Base-by-base conservation (phyloP, 2,329 filamentous ascomycete species). In the Lecanicillium sp. region DNA sequence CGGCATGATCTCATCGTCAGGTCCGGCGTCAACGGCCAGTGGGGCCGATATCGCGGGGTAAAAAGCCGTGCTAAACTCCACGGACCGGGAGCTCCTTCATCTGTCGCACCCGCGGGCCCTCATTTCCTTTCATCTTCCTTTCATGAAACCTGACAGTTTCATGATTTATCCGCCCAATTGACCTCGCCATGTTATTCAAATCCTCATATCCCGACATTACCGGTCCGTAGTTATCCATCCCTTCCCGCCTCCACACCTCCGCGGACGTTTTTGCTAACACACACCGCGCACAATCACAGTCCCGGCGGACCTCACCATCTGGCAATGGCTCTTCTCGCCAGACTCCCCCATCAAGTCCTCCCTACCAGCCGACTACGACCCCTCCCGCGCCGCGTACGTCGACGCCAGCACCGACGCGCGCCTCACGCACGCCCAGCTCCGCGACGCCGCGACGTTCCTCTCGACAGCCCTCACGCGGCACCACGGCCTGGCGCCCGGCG, bases 121-220 rank as follows among this genome's bases (percentile, higher is more conserved):
- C n/a, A n/a, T n/a, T n/a, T n/a, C n/a, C n/a, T n/a, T n/a, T n/a
- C n/a, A n/a, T n/a, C n/a, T n/a, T n/a, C n/a, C n/a, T n/a, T n/a
- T n/a, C n/a, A n/a, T n/a, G n/a, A n/a, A n/a, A n/a, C n/a, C n/a
- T n/a, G n/a, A n/a, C n/a, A n/a, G n/a, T n/a, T n/a, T n/a, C n/a
- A n/a, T n/a, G n/a, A n/a, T n/a, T n/a, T n/a, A n/a, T n/a, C n/a
- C 26, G 7, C 11, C n/a, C 27, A 10, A 15, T 27, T n/a, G 4
- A 30, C 14, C 12, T 15, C 12, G 15, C 17, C 36, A 49, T 49
- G 47, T 7, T 49, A 20, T 49, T 49, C 40, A 49, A 44, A 26
- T 49, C 47, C 15, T 24, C 35, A 14, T 44, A 49, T 23, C 47
- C 47, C 12, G 47, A 49, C 9, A 44, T 49, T 20, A n/a, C 44